Conservation (phyloP, 2,329 filamentous ascomycete species). For the Dryadomyces quercus-mongolicae region DNA sequence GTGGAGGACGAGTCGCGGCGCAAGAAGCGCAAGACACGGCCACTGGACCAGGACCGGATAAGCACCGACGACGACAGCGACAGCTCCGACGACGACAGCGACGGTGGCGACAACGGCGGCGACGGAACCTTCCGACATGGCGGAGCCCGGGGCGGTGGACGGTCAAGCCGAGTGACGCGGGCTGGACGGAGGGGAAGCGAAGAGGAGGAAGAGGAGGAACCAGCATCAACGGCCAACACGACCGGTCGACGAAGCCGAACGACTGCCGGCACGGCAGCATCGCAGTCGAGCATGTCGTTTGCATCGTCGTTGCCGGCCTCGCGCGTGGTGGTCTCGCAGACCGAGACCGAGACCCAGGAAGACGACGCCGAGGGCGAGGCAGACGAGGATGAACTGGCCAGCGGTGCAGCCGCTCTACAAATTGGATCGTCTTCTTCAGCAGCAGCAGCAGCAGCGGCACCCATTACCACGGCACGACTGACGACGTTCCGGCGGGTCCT, state of each 20-base stretch:
- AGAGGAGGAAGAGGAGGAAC: slow-evolving; percentile 15
- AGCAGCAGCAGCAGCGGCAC: slow-evolving; percentile 15
- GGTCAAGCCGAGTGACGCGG: slow-evolving; percentile 14
- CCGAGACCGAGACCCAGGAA: slow-evolving; percentile 10
- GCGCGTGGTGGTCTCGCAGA: slow-evolving; percentile 37
- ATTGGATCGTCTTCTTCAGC: slow-evolving; percentile 17
- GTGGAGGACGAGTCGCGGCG: slow-evolving; percentile 68
- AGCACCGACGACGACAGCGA: slow-evolving; percentile 50
- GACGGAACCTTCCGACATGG: slow-evolving; percentile 26
- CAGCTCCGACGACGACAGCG: slow-evolving; percentile 28
- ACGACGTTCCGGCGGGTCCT: slow-evolving; percentile 67
- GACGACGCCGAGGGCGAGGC: slow-evolving; percentile 14
- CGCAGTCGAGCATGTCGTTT: slow-evolving; percentile 52
- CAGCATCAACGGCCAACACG: slow-evolving; percentile 13
- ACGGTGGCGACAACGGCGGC: slow-evolving; percentile 8
- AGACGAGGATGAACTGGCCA: slow-evolving; percentile 35
- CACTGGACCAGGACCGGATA: slow-evolving; percentile 40
- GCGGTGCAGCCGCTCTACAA: slow-evolving; percentile 27
- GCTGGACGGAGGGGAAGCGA: slow-evolving; percentile 18
- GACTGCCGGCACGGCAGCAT: slow-evolving; percentile 19
- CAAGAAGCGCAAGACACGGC: slow-evolving; percentile 62
- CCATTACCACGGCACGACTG: slow-evolving; percentile 52
- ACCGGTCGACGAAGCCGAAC: slow-evolving; percentile 26
- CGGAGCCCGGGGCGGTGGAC: slow-evolving; percentile 27
- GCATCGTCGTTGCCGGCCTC: slow-evolving; percentile 72